Base-by-base conservation (phyloP, 148 eudicot genomes). In the Rhododendron mucronatum region DNA sequence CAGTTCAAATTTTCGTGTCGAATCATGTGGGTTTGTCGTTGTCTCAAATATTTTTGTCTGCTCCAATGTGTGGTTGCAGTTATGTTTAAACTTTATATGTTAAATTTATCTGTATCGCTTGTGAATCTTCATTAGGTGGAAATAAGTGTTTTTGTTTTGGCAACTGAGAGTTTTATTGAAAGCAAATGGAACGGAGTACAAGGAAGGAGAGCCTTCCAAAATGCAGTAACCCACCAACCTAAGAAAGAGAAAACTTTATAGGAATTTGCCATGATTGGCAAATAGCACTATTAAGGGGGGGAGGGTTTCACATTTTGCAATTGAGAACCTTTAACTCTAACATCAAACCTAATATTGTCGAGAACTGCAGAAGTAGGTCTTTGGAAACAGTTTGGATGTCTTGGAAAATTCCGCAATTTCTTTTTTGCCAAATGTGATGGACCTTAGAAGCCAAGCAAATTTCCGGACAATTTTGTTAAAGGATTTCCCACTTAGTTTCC, bases 1-100 rank as follows among this genome's bases (percentile, higher is more conserved):
- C 99, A 33, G 99, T 96, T 73, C 99, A 96, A 88, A 91, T 95
- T 69, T 96, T 96, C 81, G 99, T 96, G 39, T 96, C 99, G 21
- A 94, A 93, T 89, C 99, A 96, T 86, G 99, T 96, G 87, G 92
- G 96, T 89, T 44, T 78, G 35, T 55, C 30, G 4, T 59, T 80
- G 30, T 12, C 83, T 39, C 39, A 14, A 6, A 26, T 48, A 28
- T 12, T 67, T n/a, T 9, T 7, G 23, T 45, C 20, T 37, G 21
- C 47, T 28, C 80, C 10, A 41, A 7, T 45, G 5, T 28, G 23
- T 41, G 50, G 15, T 82, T 51, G 78, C 15, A 9, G 51, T 39
- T 85, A 44, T 10, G 41, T n/a, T 39, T 39, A 59, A 37, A 33
- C 5, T 9, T 57, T 3, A 11, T 11, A 11, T 3, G 33, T 73